Conservation (phyloP, 2,329 filamentous ascomycete genomes). For the Malbranchea zuffiana region DNA sequence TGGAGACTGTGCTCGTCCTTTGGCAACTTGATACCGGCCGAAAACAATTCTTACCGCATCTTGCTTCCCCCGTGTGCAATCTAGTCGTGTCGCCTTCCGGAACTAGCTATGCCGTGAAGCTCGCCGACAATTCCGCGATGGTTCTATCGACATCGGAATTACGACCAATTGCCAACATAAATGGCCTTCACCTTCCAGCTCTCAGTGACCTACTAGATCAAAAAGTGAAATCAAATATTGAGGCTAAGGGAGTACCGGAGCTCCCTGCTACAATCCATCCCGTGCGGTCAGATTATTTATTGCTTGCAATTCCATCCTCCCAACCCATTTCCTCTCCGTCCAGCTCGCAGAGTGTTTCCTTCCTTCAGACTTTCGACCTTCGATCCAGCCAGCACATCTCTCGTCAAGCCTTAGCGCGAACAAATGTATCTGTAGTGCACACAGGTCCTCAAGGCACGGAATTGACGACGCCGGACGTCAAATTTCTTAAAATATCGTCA, state of each 20-base stretch:
- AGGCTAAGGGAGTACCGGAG: slow-evolving; percentile 37
- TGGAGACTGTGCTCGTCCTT: slow-evolving; percentile 76
- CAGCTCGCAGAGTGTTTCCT: slow-evolving; percentile 41
- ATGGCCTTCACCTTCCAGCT: slow-evolving; percentile 58
- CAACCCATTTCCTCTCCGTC: slow-evolving; percentile 30
- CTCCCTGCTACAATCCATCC: slow-evolving; percentile 55
- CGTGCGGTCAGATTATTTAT: slow-evolving; percentile 50
- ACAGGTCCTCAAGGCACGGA: slow-evolving; percentile 58
- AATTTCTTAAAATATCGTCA: slow-evolving; percentile 60
- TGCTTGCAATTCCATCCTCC: slow-evolving; percentile 54
- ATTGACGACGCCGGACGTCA: slow-evolving; percentile 68
- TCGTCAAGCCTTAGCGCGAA: slow-evolving; percentile 81
- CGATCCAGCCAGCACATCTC: slow-evolving; percentile 63
- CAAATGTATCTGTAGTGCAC: slow-evolving; percentile 73
- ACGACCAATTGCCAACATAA: slow-evolving; percentile 70
- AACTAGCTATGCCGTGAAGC: slow-evolving; percentile 68
- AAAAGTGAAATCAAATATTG: slow-evolving; percentile 7
- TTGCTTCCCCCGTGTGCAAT: slow-evolving; percentile 73
- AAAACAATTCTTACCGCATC: slow-evolving; percentile 76
- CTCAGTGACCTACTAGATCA: not conserved
- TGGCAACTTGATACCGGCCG: slow-evolving; percentile 88
- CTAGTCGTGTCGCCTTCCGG: slow-evolving; percentile 71
- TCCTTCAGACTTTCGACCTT: slow-evolving; percentile 80
- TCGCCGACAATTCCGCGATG: slow-evolving; percentile 89
- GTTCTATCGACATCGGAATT: slow-evolving; percentile 82